These are phyloP conservation scores for Leccinum barrowsii DNA, from an alignment of 768 basidiomycete genomes.

Conservation along the genomic window DNA sequence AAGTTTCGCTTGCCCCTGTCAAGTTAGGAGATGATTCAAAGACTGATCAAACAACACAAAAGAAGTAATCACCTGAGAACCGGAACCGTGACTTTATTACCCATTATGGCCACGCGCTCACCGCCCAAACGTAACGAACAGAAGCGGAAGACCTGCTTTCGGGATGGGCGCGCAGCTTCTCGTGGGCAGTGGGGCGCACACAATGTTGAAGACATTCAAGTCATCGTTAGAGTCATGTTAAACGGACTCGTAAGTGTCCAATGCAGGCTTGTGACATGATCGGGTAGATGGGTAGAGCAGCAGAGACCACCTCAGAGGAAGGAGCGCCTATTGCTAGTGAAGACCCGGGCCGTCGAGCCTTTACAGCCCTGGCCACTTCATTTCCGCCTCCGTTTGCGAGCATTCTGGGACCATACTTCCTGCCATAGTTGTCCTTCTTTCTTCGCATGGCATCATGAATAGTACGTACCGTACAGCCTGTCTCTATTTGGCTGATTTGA, in stretches of 20 bases:
- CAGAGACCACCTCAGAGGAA: not conserved
- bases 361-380: too few species aligned
- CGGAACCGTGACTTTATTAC: too few species aligned
- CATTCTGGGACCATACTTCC: not conserved
- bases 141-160: too few species aligned
- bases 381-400: conserved; percentile 1
- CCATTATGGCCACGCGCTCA: not conserved
- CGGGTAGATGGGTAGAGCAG: not conserved
- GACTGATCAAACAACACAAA: not conserved
- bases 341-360: too few species aligned
- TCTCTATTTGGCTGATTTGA: too few species aligned
- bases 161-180: too few species aligned
- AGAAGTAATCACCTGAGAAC: not conserved
- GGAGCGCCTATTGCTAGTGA: not conserved
- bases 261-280: conserved; percentile 13
- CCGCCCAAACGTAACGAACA: not conserved
- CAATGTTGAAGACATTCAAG: too few species aligned
- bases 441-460: not conserved
- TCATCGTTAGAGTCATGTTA: too few species aligned
- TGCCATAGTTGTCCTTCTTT: not conserved
- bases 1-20: not conserved
- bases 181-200: too few species aligned
- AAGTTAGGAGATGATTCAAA: not conserved
- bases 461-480: too few species aligned
- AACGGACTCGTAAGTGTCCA: too few species aligned